These are phyloP conservation scores for Phytophthora agathidicida DNA, from an alignment of 352 stramenopile species.

Conservation along the genomic window DNA sequence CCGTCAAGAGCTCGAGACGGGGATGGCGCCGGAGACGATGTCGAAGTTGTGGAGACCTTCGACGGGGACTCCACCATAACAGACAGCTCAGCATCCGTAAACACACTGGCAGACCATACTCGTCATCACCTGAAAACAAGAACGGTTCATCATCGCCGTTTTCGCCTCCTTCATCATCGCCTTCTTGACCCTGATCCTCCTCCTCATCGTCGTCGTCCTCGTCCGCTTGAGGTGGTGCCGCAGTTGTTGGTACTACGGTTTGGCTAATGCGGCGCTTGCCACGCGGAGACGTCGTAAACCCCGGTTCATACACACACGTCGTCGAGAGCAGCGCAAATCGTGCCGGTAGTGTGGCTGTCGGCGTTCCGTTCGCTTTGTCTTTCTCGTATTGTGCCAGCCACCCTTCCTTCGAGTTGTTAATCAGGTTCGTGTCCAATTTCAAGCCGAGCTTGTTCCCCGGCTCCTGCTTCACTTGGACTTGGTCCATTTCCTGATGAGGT, in stretches of 20 bases:
- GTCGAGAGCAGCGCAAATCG: constrained; percentile 39
- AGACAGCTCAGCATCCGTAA: constrained; percentile 50
- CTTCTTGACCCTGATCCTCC: constrained; percentile 13
- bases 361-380: constrained; percentile 25
- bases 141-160: constrained; percentile 32
- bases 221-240: constrained; percentile 19
- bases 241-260: constrained; percentile 9
- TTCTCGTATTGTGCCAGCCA: constrained; percentile 27
- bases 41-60: constrained; percentile 39
- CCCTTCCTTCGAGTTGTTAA: constrained; percentile 18
- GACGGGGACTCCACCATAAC: constrained; percentile 42
- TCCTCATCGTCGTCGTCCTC: constrained; percentile 12
- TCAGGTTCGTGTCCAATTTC: constrained; percentile 28
- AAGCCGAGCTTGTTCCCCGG: constrained; percentile 14
- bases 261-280: constrained; percentile 45
- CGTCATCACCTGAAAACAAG: constrained; percentile 31
- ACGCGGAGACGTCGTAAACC: constrained; percentile 41
- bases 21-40: constrained; percentile 17
- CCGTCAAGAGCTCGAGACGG: constrained; percentile 14
- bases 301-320: constrained; percentile 38
- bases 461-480: constrained; percentile 24
- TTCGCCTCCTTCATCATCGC: constrained; percentile 18
- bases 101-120: constrained; percentile 44
- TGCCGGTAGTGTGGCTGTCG: constrained; percentile 33
- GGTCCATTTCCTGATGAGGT: constrained; percentile 3